Conservation (phyloP, 140 eudicot species). For the Oenanthe javanica region DNA sequence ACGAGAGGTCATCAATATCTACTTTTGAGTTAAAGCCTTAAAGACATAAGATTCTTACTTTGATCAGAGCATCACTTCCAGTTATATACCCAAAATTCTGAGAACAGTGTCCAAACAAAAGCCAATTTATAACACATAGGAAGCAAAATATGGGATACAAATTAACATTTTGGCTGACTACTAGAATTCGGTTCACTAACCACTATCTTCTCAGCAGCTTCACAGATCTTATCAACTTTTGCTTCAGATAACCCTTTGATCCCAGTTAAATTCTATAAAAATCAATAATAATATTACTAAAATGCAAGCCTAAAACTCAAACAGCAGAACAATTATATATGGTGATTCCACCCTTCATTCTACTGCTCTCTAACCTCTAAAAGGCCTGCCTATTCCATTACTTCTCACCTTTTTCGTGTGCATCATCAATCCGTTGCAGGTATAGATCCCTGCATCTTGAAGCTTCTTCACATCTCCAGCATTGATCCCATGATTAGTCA, state of each 20-base stretch:
- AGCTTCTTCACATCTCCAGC: slow-evolving; percentile 87
- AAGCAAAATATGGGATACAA: not conserved
- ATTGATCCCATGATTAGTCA: slow-evolving; percentile 85
- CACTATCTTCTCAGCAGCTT: slow-evolving; percentile 98
- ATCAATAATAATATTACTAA: not conserved
- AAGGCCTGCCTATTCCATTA: no score
- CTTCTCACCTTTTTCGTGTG: slow-evolving; percentile 80
- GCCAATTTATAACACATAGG: not conserved
- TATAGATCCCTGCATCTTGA: slow-evolving; percentile 76
- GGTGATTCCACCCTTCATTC: not conserved
- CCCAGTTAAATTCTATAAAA: slow-evolving; percentile 75
- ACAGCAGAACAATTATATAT: not conserved
- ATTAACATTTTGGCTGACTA: not conserved
- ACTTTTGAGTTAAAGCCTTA: not conserved
- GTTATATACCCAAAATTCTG: slow-evolving; percentile 96
- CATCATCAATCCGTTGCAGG: slow-evolving; percentile 86
- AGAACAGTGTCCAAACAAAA: slow-evolving; percentile 7
- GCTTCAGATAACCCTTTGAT: slow-evolving; percentile 98
- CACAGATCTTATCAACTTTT: slow-evolving; percentile 96
- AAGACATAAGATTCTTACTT: slow-evolving; percentile 32
- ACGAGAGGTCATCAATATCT: not conserved
- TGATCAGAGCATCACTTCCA: slow-evolving; percentile 87
- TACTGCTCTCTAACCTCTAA: no score
- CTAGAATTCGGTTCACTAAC: slow-evolving; percentile 31
- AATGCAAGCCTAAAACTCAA: not conserved